Percentiles rank a stretch among this genome's conserved stretches.
Conservation (phyloP, 2,329 filamentous ascomycete species). For the Botrytis elliptica region DNA sequence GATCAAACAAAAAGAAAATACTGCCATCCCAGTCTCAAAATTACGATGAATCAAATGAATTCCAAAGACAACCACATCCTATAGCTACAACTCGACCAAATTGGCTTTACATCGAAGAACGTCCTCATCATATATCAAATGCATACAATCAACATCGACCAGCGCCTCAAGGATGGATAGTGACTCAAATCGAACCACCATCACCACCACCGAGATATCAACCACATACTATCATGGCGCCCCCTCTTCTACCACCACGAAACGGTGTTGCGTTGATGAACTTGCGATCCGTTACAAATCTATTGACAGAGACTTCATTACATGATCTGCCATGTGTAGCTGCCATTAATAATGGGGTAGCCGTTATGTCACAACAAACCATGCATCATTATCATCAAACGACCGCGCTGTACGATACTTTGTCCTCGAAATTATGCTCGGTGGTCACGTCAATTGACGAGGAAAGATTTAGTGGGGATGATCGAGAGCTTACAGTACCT, state of each 20-base stretch:
- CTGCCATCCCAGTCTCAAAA: conserved; percentile 24
- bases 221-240: conserved; percentile 9
- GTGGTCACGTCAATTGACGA: conserved; percentile 72
- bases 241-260: conserved; percentile 26
- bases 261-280: conserved; percentile 26
- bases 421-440: conserved; percentile 62
- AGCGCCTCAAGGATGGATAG: conserved; percentile 28
- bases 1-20: conserved; percentile 33
- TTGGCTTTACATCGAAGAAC: conserved; percentile 16
- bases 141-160: conserved; percentile 17
- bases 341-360: conserved; percentile 46
- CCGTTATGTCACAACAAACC: conserved; percentile 45
- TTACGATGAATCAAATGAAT: conserved; percentile 5
- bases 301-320: conserved; percentile 43
- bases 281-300: conserved; percentile 33
- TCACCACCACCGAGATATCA: conserved; percentile 11
- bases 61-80: conserved; percentile 4
- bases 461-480: conserved; percentile 53
- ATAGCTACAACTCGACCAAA: not conserved
- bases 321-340: conserved; percentile 38
- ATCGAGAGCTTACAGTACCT: conserved; percentile 49
- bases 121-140: not conserved
- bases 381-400: conserved; percentile 48
- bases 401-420: conserved; percentile 55
- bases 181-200: conserved; percentile 22